Percentiles rank a stretch among this genome's conserved stretches.
phyloP scores from a whole-genome alignment of 192 early-diverging fungal genomes.

The Coemansia sp. region DNA sequence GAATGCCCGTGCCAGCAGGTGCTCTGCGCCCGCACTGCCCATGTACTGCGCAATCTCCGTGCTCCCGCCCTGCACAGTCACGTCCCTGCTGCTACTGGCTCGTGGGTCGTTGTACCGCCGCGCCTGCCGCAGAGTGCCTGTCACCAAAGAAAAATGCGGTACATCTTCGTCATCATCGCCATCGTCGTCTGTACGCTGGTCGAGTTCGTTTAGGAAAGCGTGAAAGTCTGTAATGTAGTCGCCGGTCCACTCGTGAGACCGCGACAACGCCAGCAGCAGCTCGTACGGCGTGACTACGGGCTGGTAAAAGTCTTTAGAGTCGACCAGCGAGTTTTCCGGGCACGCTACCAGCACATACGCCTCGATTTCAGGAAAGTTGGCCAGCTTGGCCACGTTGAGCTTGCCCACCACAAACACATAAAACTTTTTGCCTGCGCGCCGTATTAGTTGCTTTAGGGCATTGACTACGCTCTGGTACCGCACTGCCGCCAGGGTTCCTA shows the following conservation, averaged over 20 bases:
- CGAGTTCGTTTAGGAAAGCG: slow-evolving; percentile 45
- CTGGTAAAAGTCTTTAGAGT: slow-evolving; percentile 84
- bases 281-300: slow-evolving; percentile 96
- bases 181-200: slow-evolving; percentile 28
- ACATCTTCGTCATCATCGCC: slow-evolving; percentile 59
- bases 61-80: slow-evolving; percentile 61
- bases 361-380: slow-evolving; percentile 96
- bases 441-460: slow-evolving; percentile 74
- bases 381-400: slow-evolving; percentile 92
- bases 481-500: slow-evolving; percentile 92
- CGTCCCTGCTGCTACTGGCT: slow-evolving; percentile 24
- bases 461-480: slow-evolving; percentile 84
- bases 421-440: slow-evolving; percentile 70
- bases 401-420: slow-evolving; percentile 93
- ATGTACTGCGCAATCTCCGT: slow-evolving; percentile 45
- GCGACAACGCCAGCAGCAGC: slow-evolving; percentile 73
- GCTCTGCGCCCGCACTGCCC: slow-evolving; percentile 61
- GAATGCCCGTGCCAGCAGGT: slow-evolving; percentile 74
- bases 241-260: slow-evolving; percentile 62
- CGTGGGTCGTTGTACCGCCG: slow-evolving; percentile 45
- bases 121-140: slow-evolving; percentile 71
- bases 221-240: slow-evolving; percentile 72
- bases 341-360: slow-evolving; percentile 90
- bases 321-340: slow-evolving; percentile 91
- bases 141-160: slow-evolving; percentile 89